phyloP scores from a whole-genome alignment of 805 yeast species.

The Wickerhamomyces alni region DNA sequence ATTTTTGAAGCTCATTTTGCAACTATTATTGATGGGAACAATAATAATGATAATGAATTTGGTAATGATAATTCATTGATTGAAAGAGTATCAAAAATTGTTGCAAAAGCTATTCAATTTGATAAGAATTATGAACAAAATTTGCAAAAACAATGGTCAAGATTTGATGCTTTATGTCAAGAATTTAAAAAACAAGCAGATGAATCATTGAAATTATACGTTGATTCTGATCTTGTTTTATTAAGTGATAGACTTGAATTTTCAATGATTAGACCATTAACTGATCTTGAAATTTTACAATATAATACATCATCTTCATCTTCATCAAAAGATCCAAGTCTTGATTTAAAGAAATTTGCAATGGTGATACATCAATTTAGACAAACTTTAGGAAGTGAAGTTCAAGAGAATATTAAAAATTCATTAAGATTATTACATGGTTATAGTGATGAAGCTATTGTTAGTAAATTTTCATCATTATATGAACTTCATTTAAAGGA shows the following conservation, averaged over 20 bases:
- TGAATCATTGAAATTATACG: conserved; percentile 52
- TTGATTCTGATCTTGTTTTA: conserved; percentile 27
- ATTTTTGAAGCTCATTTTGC: conserved; percentile 42
- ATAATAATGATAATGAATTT: conserved; percentile 15
- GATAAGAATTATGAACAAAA: conserved; percentile 30
- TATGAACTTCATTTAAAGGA: conserved; percentile 37
- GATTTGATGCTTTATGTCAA: conserved; percentile 64
- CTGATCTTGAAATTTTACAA: conserved; percentile 28
- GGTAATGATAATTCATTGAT: conserved; percentile 23
- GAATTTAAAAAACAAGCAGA: conserved; percentile 58
- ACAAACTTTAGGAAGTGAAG: conserved; percentile 31
- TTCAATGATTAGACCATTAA: conserved; percentile 28
- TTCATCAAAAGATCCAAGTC: conserved; percentile 8
- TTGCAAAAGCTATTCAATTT: conserved; percentile 26
- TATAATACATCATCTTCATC: conserved; percentile 25
- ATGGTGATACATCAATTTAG: conserved; percentile 34
- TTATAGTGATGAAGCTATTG: conserved; percentile 29
- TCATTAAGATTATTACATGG: conserved; percentile 33
- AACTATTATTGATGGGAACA: conserved; percentile 14
- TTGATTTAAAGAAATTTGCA: conserved; percentile 21
- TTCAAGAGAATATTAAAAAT: conserved; percentile 26
- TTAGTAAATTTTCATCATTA: conserved; percentile 25
- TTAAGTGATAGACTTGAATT: conserved; percentile 30
- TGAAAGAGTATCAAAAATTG: conserved; percentile 27
- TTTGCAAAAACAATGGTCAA: conserved; percentile 54